Evolutionary conservation across 768 basidiomycete species (phyloP).

Genomic region (Clavulina sp.): DNA sequence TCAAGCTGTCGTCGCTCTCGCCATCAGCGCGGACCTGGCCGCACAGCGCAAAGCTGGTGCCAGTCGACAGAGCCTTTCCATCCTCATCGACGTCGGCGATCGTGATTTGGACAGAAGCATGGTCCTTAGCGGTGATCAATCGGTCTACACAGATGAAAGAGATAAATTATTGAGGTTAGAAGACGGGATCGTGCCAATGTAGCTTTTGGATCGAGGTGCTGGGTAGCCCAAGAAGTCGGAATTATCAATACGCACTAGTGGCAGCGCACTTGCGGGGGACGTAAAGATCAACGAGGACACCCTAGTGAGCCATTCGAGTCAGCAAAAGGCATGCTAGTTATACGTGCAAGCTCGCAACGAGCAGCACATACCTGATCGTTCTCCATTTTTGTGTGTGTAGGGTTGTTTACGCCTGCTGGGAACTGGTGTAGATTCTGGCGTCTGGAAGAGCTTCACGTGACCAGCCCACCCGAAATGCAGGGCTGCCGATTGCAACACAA

Average conservation of each 20-base stretch:
- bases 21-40: slow-evolving; percentile 89
- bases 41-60: slow-evolving; percentile 86
- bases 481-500: too few species aligned
- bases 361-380: slow-evolving; percentile 59
- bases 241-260: slow-evolving; percentile 40
- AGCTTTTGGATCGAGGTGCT: background rate
- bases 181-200: background rate
- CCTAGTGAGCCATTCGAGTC: slow-evolving; percentile 28
- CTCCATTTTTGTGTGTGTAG: slow-evolving; percentile 39
- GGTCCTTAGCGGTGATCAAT: slow-evolving; percentile 96
- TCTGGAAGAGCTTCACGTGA: too few species aligned
- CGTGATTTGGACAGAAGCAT: slow-evolving; percentile 94
- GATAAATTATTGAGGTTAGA: background rate
- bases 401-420: too few species aligned
- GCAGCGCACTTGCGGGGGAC: slow-evolving; percentile 99
- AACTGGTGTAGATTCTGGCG: too few species aligned
- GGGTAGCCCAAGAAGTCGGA: background rate
- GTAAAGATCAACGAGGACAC: slow-evolving; percentile 99
- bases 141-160: slow-evolving; percentile 43
- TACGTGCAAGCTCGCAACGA: background rate
- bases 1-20: slow-evolving; percentile 91
- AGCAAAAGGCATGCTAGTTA: background rate
- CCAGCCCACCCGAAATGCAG: too few species aligned
- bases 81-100: slow-evolving; percentile 85
- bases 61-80: slow-evolving; percentile 59